Evolutionary conservation across 768 basidiomycete species (phyloP), one percentile per base, ranked within the genome.

Genomic region (Mrakia gelida): DNA sequence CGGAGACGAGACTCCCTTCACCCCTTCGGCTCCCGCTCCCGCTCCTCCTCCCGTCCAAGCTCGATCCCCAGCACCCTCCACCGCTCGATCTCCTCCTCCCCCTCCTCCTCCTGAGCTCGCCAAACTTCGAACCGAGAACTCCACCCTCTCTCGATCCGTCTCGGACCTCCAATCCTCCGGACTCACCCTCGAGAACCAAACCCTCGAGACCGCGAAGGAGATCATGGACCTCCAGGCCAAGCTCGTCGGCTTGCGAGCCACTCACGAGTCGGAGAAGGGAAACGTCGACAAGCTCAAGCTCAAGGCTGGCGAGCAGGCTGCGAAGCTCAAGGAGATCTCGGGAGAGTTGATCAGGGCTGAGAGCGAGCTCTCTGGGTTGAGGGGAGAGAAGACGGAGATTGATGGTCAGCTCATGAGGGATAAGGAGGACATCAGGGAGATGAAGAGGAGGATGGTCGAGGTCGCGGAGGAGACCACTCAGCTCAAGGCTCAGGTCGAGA

Each of bases 171-270:
- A 80, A 28, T 56, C 81, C 10, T 59, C 79, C 21, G 71, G 72
- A 30, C 81, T 83, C 71, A 79, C 84, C 1, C 82, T 85, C 43
- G 85, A 83, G 32, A 83, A 84, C 74, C 83, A 83, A 30, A 79
- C 81, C 8, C 73, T 81, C 21, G 74, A 80, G 15, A 71, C 81
- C 7, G 91, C 94, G 81, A 88, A 89, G 78, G 92, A 95, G 82
- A 91, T 98, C 75, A 94, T 93, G 10, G 95, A 97, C 82, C 85
- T 90, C 30, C 91, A 91, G 84, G 95, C 94, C 81, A 92, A 95
- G 81, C 86, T 97, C 65, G 87, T 88, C 80, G 93, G 92, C 18
- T 96, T 94, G 5, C 68, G 78, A 28, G 70, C 78, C 4, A 79
- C 78, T 28, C 62, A 62, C 43, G 78, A 75, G 13, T 75, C 75